Evolutionary conservation across 176 grass and related monocot genomes (phyloP).

Genomic region (Cenchrus fungigraminus): DNA sequence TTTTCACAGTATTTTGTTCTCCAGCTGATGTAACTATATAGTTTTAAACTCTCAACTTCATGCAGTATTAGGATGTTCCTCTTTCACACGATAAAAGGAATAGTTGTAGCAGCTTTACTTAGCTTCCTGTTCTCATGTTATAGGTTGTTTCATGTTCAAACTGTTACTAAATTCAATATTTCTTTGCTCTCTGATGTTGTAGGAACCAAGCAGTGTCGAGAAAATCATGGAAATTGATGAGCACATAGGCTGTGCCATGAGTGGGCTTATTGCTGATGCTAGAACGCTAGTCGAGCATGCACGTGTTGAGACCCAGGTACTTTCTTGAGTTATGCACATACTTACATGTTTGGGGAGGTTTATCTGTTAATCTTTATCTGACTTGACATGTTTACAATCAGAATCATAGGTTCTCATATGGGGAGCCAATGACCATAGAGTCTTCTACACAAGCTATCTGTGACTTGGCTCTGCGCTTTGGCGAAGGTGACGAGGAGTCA

Average conservation of each 20-base stretch:
- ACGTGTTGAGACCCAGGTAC: constrained; percentile 92
- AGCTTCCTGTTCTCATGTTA: constrained; percentile 11
- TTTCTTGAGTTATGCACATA: not conserved
- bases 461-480: constrained; percentile 92
- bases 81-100: too few relatives aligned
- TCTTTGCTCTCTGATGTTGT: constrained; percentile 38
- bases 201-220: constrained; percentile 99
- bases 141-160: constrained; percentile 21
- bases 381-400: constrained; percentile 40
- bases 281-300: constrained; percentile 96
- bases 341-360: not conserved
- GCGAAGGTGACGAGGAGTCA: constrained; percentile 95
- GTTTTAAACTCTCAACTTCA: not conserved
- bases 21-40: not conserved
- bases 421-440: constrained; percentile 92
- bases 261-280: constrained; percentile 94
- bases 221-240: constrained; percentile 99
- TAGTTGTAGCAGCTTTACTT: not conserved
- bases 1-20: not conserved
- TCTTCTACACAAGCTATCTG: constrained; percentile 97
- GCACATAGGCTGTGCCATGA: constrained; percentile 93
- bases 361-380: constrained; percentile 18
- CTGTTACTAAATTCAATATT: not conserved
- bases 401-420: constrained; percentile 99
- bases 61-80: not conserved